A percentile compares a stretch with the other conserved stretches of the same genome.
Conservation (phyloP, 176 grass and related monocot genomes). For the Aegilops speltoides region DNA sequence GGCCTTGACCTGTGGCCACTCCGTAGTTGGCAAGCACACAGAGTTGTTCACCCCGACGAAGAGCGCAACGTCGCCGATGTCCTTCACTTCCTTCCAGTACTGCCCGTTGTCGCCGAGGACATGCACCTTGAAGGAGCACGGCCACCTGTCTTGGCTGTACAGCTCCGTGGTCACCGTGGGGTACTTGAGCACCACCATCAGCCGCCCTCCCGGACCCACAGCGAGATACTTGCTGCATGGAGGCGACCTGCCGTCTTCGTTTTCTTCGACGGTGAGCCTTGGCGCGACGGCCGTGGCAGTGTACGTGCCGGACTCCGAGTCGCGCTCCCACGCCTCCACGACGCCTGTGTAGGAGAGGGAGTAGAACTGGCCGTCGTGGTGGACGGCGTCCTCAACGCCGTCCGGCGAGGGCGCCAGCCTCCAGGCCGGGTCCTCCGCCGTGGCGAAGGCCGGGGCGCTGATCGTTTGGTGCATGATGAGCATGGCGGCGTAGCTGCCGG, state of each 20-base stretch:
- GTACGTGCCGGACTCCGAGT: neutral
- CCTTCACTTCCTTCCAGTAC: neutral
- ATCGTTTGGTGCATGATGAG: neutral
- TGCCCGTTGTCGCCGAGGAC: neutral
- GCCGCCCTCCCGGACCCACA: no score
- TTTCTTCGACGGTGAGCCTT: neutral
- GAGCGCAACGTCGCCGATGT: neutral
- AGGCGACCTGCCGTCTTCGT: no score
- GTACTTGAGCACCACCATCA: no score
- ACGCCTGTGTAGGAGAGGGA: neutral
- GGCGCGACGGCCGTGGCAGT: neutral
- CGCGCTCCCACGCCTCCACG: neutral
- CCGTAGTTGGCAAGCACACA: neutral
- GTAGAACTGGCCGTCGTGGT: slow-evolving; percentile 5
- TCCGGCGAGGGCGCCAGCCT: neutral
- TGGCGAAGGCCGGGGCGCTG: neutral
- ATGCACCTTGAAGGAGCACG: slow-evolving; percentile 19
- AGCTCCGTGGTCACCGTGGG: no score
- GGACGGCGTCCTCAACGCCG: neutral
- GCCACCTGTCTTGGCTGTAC: neutral
- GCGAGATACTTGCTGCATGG: no score
- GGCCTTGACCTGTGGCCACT: neutral
- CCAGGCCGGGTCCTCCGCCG: neutral
- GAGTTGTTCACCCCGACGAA: neutral
- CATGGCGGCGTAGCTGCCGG: neutral